Base-by-base conservation (phyloP, 2,329 filamentous ascomycete genomes). In the Hypoxylon sp. region DNA sequence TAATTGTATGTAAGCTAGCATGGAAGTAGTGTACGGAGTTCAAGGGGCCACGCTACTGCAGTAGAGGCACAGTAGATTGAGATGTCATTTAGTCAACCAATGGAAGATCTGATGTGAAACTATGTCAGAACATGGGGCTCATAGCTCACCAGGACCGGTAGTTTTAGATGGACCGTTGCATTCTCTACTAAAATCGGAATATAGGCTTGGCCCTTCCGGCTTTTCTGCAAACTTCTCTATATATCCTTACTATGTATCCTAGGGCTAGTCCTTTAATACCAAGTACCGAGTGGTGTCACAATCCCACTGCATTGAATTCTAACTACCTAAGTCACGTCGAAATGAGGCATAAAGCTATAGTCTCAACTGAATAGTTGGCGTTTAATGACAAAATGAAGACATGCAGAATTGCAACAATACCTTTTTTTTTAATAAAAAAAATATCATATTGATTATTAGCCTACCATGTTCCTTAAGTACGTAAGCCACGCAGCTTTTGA, bases 81-180 rank as follows among this genome's bases (percentile, higher is more conserved):
- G 25, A 32, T 55, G 21, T 25, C 19, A 19, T 46, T 43, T 21
- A 29, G 19, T 48, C 6, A 16, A 12, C 65, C 65, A 65, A 65
- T 65, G 30, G 59, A 63, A 51, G 45, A 61, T 66, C 52, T 66
- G 25, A 39, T 23, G 32, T 32, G 25, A 60, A 57, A 27, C 48
- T 43, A 41, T 43, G 50, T 21, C 25, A 65, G 48, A 48, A 47
- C 37, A 45, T 43, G 27, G 58, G 57, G 57, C 51, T 39, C 46
- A 34, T 12, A 14, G n/a, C n/a, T n/a, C 11, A 48, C 58, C 30
- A 55, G 47, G 52, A 52, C 53, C 66, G 63, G 54, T 48, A 63
- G 59, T 65, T 64, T 37, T 25, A 58, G 57, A 57, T 58, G 45
- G 19, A 65, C n/a, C 16, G 58, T 65, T 32, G 52, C 56, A 65